phyloP scores from a whole-genome alignment of 2,329 filamentous ascomycete genomes.

The Cladorrhinum sp. region DNA sequence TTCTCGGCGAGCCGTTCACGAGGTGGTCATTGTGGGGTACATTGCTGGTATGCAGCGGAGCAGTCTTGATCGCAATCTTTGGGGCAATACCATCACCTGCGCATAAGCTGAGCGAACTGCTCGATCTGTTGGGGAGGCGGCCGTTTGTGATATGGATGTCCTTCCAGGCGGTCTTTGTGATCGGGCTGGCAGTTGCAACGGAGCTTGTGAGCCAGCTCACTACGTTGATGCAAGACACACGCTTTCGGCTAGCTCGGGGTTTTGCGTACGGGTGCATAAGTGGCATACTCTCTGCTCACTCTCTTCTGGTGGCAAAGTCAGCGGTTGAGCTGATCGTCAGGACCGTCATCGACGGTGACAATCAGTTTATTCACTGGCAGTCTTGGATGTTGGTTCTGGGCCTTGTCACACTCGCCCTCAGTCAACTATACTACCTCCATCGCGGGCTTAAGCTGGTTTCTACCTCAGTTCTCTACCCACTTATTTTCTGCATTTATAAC shows the following conservation, averaged over 20 bases:
- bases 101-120: conserved; percentile 78
- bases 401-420: conserved; percentile 76
- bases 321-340: conserved; percentile 89
- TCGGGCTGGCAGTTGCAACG: conserved; percentile 62
- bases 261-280: conserved; percentile 87
- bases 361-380: conserved; percentile 94
- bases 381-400: conserved; percentile 87
- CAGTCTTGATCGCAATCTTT: conserved; percentile 89
- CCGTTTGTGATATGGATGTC: conserved; percentile 89
- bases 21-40: conserved; percentile 90
- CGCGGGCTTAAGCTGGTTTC: conserved; percentile 90
- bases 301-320: conserved; percentile 89
- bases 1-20: conserved; percentile 91
- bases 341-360: conserved; percentile 79
- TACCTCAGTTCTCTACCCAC: conserved; percentile 90
- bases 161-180: conserved; percentile 69
- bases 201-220: conserved; percentile 53
- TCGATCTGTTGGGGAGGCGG: conserved; percentile 68
- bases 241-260: conserved; percentile 73
- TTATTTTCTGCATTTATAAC: conserved; percentile 99
- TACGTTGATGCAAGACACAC: conserved; percentile 56
- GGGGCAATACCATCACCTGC: conserved; percentile 91
- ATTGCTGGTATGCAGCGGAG: conserved; percentile 79
- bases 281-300: conserved; percentile 91
- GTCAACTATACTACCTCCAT: conserved; percentile 93